A percentile compares a stretch with the other conserved stretches of the same genome.
phyloP scores from a whole-genome alignment of 176 grass and related monocot species.

The Carex scoparia region DNA sequence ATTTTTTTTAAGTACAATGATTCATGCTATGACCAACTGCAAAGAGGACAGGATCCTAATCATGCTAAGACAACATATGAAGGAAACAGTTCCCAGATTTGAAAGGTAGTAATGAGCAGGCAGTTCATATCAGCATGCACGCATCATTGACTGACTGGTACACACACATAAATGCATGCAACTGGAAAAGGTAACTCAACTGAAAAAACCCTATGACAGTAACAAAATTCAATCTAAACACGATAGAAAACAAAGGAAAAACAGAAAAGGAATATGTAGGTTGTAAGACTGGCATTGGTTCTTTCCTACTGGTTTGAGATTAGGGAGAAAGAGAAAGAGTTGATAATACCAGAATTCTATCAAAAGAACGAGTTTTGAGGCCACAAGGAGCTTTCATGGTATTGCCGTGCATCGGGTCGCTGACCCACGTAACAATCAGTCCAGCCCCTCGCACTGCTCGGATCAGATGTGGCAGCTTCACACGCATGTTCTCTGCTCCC shows the following conservation, averaged over 20 bases:
- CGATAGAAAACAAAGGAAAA: slow-evolving; percentile 4
- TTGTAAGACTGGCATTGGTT: too few relatives aligned
- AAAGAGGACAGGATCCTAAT: neutral
- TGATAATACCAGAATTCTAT: slow-evolving; percentile 67
- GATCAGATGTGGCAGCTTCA: slow-evolving; percentile 84
- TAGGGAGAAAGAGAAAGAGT: slow-evolving; percentile 4
- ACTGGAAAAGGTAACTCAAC: neutral
- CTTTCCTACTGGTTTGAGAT: neutral
- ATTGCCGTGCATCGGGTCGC: slow-evolving; percentile 94
- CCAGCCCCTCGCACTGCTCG: slow-evolving; percentile 79
- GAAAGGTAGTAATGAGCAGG: neutral
- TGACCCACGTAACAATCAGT: slow-evolving; percentile 85
- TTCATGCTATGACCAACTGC: neutral
- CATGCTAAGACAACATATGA: neutral
- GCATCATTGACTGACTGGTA: neutral
- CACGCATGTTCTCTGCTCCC: slow-evolving; percentile 96
- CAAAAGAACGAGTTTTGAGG: slow-evolving; percentile 84
- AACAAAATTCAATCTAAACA: slow-evolving; percentile 10
- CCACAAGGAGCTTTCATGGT: slow-evolving; percentile 94
- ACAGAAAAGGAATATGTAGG: neutral
- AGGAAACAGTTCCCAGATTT: neutral
- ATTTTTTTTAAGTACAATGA: neutral
- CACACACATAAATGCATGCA: neutral
- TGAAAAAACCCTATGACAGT: too few relatives aligned
- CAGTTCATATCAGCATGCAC: neutral